phyloP scores from a whole-genome alignment of 768 basidiomycete species.

The Chlorophyllum brunneum region DNA sequence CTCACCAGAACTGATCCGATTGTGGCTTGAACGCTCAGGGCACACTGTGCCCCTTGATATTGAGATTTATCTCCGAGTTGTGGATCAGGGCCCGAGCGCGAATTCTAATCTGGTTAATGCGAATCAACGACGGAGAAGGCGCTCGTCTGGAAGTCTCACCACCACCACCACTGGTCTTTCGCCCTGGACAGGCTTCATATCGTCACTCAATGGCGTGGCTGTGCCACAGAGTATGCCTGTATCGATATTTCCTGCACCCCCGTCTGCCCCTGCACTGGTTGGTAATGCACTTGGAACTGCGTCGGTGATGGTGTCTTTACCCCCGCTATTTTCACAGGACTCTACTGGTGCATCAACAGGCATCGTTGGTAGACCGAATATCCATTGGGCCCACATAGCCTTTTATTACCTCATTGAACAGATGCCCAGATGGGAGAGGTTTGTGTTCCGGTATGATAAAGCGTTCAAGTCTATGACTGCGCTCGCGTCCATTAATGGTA shows the following conservation, averaged over 20 bases:
- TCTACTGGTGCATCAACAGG: background rate
- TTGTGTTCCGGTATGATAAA: constrained; percentile 76
- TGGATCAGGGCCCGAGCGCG: constrained; percentile 8
- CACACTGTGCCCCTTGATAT: constrained; percentile 69
- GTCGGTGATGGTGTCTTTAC: constrained; percentile 28
- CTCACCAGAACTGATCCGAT: constrained; percentile 73
- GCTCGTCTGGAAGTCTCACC: constrained; percentile 17
- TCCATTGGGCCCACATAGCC: constrained; percentile 79
- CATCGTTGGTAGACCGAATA: constrained; percentile 33
- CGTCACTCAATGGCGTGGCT: constrained; percentile 23
- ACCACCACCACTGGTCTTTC: background rate
- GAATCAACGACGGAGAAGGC: constrained; percentile 21
- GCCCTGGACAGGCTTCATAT: background rate
- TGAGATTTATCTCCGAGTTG: constrained; percentile 69
- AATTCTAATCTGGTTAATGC: constrained; percentile 15
- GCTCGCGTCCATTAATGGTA: constrained; percentile 71
- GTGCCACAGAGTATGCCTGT: too few species aligned
- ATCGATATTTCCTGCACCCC: constrained; percentile 45
- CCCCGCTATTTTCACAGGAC: constrained; percentile 17
- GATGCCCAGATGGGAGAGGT: constrained; percentile 80
- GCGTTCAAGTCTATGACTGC: constrained; percentile 72
- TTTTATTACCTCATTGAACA: constrained; percentile 77
- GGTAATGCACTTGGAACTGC: background rate
- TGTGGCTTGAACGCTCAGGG: constrained; percentile 83
- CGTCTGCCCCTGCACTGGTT: constrained; percentile 20